Conservation (phyloP, 352 stramenopile genomes). For the Poterioochromonas sp. region DNA sequence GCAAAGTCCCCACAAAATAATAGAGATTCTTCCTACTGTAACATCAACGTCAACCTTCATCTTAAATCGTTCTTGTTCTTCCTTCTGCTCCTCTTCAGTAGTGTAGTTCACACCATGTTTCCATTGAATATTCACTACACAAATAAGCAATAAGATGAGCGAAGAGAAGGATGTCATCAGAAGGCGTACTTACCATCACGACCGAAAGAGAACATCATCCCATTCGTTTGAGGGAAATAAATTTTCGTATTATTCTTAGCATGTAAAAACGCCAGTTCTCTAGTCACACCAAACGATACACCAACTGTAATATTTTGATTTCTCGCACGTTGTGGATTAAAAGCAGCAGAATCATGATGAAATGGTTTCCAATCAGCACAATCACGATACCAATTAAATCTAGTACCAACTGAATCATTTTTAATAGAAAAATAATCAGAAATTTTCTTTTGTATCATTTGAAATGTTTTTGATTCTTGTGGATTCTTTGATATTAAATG, state of each 20-base stretch:
- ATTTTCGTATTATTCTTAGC: slow-evolving; percentile 52
- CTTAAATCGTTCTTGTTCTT: slow-evolving; percentile 47
- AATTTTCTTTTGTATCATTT: slow-evolving; percentile 63
- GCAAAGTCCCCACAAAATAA: slow-evolving; percentile 77
- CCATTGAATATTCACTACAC: slow-evolving; percentile 85
- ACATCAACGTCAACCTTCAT: not conserved
- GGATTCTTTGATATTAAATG: slow-evolving; percentile 82
- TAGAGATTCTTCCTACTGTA: slow-evolving; percentile 66
- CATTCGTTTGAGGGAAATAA: slow-evolving; percentile 82
- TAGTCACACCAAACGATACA: slow-evolving; percentile 77
- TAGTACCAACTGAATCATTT: slow-evolving; percentile 64
- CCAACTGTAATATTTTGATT: slow-evolving; percentile 89
- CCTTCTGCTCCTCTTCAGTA: slow-evolving; percentile 62
- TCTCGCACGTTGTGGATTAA: slow-evolving; percentile 75
- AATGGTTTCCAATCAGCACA: slow-evolving; percentile 82
- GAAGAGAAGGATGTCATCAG: too few species aligned
- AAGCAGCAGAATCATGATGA: slow-evolving; percentile 80
- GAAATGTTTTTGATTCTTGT: slow-evolving; percentile 64
- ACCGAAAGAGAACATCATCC: slow-evolving; percentile 75
- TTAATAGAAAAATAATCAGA: slow-evolving; percentile 73
- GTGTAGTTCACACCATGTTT: slow-evolving; percentile 77
- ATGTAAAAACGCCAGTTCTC: slow-evolving; percentile 79
- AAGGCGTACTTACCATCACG: too few species aligned
- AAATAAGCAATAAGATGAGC: too few species aligned
- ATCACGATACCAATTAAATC: slow-evolving; percentile 91